A percentile compares a stretch with the other conserved stretches of the same genome.
Evolutionary conservation across 2,329 filamentous ascomycete species (phyloP).

Genomic region (Calonectria naviculata): DNA sequence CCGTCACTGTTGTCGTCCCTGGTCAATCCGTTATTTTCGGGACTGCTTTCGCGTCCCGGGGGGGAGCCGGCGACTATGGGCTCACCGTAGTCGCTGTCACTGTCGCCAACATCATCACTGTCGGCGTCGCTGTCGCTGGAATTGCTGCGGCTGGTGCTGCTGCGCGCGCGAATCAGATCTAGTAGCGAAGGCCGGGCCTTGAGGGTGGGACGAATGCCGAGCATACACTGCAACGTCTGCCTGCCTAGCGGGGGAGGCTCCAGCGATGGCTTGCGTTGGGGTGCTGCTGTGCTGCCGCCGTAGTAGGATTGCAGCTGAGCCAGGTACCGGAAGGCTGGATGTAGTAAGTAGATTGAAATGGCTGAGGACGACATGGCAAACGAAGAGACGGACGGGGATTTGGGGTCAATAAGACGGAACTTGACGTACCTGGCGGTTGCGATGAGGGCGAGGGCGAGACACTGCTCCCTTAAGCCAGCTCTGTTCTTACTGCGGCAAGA

Average conservation of each 20-base stretch:
- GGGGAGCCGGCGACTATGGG: slow-evolving; percentile 18
- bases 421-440: not conserved
- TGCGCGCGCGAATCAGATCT: slow-evolving; percentile 57
- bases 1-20: slow-evolving; percentile 41
- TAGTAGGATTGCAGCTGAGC: slow-evolving; percentile 2
- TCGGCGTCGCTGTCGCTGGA: slow-evolving; percentile 16
- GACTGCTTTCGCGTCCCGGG: not conserved
- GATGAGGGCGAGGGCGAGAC: not conserved
- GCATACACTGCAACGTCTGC: slow-evolving; percentile 52
- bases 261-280: slow-evolving; percentile 12
- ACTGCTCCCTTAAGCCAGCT: not conserved
- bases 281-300: slow-evolving; percentile 13
- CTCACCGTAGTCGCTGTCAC: slow-evolving; percentile 21
- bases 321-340: slow-evolving; percentile 9
- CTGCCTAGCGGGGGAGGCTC: slow-evolving; percentile 22
- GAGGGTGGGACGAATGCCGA: slow-evolving; percentile 61
- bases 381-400: not conserved
- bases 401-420: not conserved
- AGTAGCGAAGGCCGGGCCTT: slow-evolving; percentile 65
- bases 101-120: slow-evolving; percentile 8
- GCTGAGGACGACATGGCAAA: not conserved
- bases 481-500: not conserved
- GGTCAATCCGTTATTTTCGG: slow-evolving; percentile 27
- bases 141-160: slow-evolving; percentile 33
- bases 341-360: not conserved